phyloP scores from a whole-genome alignment of 2,329 filamentous ascomycete species.

The Aspergillus tamarii region DNA sequence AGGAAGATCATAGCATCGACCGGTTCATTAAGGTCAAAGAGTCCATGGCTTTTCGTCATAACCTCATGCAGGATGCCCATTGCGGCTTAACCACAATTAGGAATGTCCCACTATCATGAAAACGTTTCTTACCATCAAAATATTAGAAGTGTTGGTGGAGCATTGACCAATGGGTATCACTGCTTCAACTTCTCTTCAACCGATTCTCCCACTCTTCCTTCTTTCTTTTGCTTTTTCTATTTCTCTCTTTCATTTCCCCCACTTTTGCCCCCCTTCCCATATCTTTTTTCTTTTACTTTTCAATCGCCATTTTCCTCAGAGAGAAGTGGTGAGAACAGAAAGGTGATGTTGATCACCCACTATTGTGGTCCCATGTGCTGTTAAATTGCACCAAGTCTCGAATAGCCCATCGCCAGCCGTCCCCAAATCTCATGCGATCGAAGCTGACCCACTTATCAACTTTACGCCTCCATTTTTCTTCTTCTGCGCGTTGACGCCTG shows the following conservation, averaged over 20 bases:
- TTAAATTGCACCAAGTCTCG: constrained; percentile 48
- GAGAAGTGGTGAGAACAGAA: not conserved
- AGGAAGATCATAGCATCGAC: constrained; percentile 9
- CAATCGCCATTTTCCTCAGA: not conserved
- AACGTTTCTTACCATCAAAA: constrained; percentile 7
- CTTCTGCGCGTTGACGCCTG: constrained; percentile 83
- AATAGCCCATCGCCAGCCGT: constrained; percentile 77
- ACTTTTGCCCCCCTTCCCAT: not conserved
- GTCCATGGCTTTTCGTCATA: constrained; percentile 14
- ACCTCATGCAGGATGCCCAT: constrained; percentile 10
- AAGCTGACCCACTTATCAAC: constrained; percentile 81
- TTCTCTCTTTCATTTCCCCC: not conserved
- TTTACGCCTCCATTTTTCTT: constrained; percentile 86
- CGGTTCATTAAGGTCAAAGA: constrained; percentile 12
- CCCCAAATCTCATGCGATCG: constrained; percentile 50
- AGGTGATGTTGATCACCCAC: not conserved
- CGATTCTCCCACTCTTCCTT: not conserved
- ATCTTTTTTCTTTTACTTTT: not conserved
- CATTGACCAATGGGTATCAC: constrained; percentile 6
- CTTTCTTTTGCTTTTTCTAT: not conserved
- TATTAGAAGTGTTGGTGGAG: not conserved
- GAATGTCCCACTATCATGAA: not conserved
- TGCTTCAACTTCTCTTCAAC: not conserved
- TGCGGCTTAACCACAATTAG: not conserved
- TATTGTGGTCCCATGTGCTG: constrained; percentile 18